These are phyloP conservation scores for Yamadazyma sp. DNA, from an alignment of 1,139 yeast species.

Conservation along the genomic window DNA sequence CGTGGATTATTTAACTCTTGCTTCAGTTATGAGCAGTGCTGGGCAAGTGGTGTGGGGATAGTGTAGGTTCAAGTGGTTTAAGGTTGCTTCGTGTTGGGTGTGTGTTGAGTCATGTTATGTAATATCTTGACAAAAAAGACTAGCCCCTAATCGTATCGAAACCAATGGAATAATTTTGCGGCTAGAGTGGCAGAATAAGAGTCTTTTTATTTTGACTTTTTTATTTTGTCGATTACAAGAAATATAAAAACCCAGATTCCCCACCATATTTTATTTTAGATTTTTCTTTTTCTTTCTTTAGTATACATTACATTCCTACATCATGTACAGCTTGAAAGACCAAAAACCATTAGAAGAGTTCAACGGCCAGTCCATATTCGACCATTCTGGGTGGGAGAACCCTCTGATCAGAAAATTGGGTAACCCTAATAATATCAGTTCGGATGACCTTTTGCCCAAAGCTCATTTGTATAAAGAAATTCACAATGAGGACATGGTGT, in stretches of 20 bases:
- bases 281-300: neutral
- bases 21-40: no score
- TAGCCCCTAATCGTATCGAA: no score
- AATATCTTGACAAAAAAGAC: no score
- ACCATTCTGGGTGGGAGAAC: constrained; percentile 18
- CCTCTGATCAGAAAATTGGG: constrained; percentile 16
- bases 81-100: no score
- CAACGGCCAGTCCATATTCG: constrained; percentile 18
- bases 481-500: constrained; percentile 17
- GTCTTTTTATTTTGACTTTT: no score
- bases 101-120: no score
- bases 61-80: no score
- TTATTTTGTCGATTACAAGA: no score
- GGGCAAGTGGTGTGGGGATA: no score
- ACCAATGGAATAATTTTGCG: neutral
- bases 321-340: constrained; percentile 15
- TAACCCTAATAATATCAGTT: constrained; percentile 17
- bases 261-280: neutral
- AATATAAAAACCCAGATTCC: constrained; percentile 1
- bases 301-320: neutral
- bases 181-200: neutral
- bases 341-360: constrained; percentile 9
- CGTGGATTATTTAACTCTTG: no score
- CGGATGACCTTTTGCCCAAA: constrained; percentile 18
- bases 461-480: constrained; percentile 17